phyloP scores from a whole-genome alignment of 495 filamentous ascomycete species.

The Tuber magnatum region DNA sequence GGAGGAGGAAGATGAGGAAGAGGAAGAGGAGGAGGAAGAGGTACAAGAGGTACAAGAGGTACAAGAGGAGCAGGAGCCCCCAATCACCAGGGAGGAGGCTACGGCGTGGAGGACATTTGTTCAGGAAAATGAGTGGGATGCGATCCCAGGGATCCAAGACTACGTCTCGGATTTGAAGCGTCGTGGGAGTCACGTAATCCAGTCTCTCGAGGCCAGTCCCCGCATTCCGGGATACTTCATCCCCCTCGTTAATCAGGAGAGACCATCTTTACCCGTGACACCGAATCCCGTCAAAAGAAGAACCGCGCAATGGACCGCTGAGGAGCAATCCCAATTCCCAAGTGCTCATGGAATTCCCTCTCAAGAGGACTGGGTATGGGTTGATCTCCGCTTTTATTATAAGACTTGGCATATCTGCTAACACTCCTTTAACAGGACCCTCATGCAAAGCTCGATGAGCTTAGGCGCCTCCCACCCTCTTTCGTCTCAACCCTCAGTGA shows the following conservation, averaged over 20 bases:
- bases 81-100: neutral
- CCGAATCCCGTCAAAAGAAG: conserved; percentile 30
- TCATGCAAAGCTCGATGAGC: conserved; percentile 39
- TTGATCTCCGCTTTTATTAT: conserved; percentile 11
- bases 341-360: conserved; percentile 37
- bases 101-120: conserved; percentile 25
- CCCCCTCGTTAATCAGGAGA: conserved; percentile 23
- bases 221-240: conserved; percentile 22
- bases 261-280: conserved; percentile 31
- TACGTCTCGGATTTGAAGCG: conserved; percentile 32
- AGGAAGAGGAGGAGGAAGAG: conserved; percentile 16
- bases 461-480: conserved; percentile 35
- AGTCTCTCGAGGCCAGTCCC: conserved; percentile 15
- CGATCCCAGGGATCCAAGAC: conserved; percentile 36
- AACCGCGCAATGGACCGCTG: conserved; percentile 25
- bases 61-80: conserved; percentile 7
- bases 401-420: conserved; percentile 14
- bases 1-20: conserved; percentile 14
- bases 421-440: conserved; percentile 36
- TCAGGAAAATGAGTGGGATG: conserved; percentile 38
- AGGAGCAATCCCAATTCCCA: conserved; percentile 33
- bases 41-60: conserved; percentile 19
- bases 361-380: conserved; percentile 41
- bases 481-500: conserved; percentile 33
- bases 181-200: conserved; percentile 17